Evolutionary conservation across 1,139 yeast species (phyloP), one percentile per base, ranked within the genome.

Genomic region (Trichomonascaceae sp.): DNA sequence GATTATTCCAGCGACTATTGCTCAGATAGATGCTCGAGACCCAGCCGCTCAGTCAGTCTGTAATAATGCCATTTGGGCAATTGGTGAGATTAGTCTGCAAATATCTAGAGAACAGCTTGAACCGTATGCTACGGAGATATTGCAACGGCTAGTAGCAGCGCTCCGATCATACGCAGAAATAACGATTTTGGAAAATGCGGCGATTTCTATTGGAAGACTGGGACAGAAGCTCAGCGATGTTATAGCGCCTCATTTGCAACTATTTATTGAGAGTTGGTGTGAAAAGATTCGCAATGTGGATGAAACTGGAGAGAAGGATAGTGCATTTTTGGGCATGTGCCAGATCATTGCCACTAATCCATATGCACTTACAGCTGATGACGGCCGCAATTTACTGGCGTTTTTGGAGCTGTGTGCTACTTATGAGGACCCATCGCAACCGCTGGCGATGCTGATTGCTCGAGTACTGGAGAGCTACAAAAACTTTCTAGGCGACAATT

Each of bases 51-150:
- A 75, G n/a, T 61, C 63, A 9, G 56, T 58, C 20, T 80, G 85
- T 69, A 88, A 90, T 67, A 93, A 93, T 70, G 96, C 98, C 0
- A 83, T 89, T 51, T 93, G 99, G 99, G 81, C 96, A 1, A 73
- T 87, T 18, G 99, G 99, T 39, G 96, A 93, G 69, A 81, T 95
- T 43, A 76, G 87, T 1, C 75, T 90, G 64, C 79, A 88, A 59
- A 57, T 55, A 2, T 62, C 77, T 2, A 68, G 72, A 19, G 75
- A 71, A 4, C 80, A 80, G 47, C 66, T 88, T 57, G 75, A 76
- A 51, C 84, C 84, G n/a, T 87, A 80, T 66, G 74, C 75, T 48
- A 84, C 83, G 58, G 64, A 64, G 44, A 70, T 88, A 57, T 76
- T 87, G 52, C 78, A 78, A 45, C 71, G 85, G 22, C 71, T 91